Base-by-base conservation (phyloP, 176 grass and related monocot genomes). In the Aegilops tauschii region DNA sequence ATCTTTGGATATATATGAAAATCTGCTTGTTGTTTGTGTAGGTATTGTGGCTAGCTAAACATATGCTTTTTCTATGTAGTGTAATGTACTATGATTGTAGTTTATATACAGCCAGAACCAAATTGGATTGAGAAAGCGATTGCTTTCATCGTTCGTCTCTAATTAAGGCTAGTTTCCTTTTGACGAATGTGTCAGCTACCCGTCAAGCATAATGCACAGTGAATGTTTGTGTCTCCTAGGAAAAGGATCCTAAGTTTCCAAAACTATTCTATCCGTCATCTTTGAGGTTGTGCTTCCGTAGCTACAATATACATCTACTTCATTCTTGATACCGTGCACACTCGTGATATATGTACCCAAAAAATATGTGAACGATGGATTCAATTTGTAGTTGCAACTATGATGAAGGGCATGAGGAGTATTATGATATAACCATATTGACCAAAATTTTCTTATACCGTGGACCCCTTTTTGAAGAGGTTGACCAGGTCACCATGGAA, bases 41-140 rank as follows among this genome's bases (percentile, higher is more conserved):
- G 73, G 27, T 25, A 44, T 50, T 52, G 42, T 18, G 63, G 77
- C 36, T 64, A 42, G 58, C 35, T 64, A 64, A 64, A 42, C 2
- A 64, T 8, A 4, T 67, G 40, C 69, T 11, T 68, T 40, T 45
- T 14, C 29, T 77, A 37, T 69, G 37, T 25, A 61, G 50, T 83
- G 44, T 25, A 69, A 36, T 83, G 44, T 65, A 17, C 4, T 28
- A 69, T 9, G 16, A 23, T 10, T 40, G 69, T 5, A 83, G 66
- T 71, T 36, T 70, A 37, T 21, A 11, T 70, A 70, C 17, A 71
- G 66, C 37, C 73, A 80, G 76, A 82, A 84, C 76, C 65, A 37
- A 16, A 71, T 62, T 73, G 54, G 4, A 25, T 42, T 76, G 31
- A 14, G 34, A 62, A 78, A 78, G 39, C 1, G 4, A 36, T 69